Conservation (phyloP, 768 basidiomycete species). For the Gyrodon lividus region DNA sequence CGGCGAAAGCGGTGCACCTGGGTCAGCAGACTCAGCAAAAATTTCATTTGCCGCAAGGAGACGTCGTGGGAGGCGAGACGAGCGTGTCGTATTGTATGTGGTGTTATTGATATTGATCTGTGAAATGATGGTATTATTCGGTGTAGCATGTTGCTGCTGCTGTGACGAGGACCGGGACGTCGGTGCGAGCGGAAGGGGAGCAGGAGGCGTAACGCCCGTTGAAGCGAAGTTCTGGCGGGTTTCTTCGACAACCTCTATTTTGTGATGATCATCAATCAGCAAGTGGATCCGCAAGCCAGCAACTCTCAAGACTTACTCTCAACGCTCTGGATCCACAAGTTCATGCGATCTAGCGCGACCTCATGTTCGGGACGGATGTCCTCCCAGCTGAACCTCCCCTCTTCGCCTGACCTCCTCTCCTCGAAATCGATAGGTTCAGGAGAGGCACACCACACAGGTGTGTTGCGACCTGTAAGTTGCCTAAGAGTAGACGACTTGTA, state of each 20-base stretch:
- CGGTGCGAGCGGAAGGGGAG: constrained; percentile 63
- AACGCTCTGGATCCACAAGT: constrained; percentile 78
- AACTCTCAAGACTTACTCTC: constrained; percentile 57
- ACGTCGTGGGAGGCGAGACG: constrained; percentile 58
- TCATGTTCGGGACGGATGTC: constrained; percentile 33
- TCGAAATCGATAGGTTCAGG: constrained; percentile 34
- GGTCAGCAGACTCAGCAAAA: constrained; percentile 42
- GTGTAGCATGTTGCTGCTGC: constrained; percentile 16
- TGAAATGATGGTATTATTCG: constrained; percentile 32
- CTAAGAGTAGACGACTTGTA: constrained; percentile 63
- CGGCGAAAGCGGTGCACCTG: constrained; percentile 22
- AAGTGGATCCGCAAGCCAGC: background rate
- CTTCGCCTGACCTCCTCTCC: constrained; percentile 31
- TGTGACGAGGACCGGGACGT: constrained; percentile 49
- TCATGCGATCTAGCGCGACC: constrained; percentile 60
- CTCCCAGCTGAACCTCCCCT: constrained; percentile 35
- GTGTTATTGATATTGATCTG: constrained; percentile 9
- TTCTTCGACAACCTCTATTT: constrained; percentile 76
- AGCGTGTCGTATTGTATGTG: constrained; percentile 11
- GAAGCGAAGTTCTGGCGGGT: constrained; percentile 73
- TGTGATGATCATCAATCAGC: constrained; percentile 8
- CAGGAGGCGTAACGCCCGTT: constrained; percentile 45
- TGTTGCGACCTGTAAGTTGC: constrained; percentile 35
- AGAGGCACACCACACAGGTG: constrained; percentile 30
- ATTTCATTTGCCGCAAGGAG: constrained; percentile 70